A percentile compares a stretch with the other conserved stretches of the same genome.
These are phyloP conservation scores for Mortierella sp. DNA, from an alignment of 371 early-diverging fungal genomes.

Conservation along the genomic window DNA sequence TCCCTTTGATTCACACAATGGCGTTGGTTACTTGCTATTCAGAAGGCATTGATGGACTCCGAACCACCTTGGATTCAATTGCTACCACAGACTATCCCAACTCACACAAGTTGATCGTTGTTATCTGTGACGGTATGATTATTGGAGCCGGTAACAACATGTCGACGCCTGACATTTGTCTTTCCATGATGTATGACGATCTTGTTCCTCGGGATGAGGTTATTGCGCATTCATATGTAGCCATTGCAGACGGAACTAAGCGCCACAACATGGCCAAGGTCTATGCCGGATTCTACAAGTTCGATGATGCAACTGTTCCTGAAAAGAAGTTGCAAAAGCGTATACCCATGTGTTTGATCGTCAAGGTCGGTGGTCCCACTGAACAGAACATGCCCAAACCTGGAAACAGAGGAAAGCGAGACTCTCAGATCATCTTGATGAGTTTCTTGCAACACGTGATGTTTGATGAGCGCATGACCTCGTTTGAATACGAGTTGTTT, in stretches of 20 bases:
- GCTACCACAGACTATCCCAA: conserved; percentile 94
- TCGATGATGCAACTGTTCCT: conserved; percentile 68
- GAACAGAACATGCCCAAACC: conserved; percentile 82
- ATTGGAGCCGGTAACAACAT: conserved; percentile 82
- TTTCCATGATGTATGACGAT: conserved; percentile 88
- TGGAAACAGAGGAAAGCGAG: conserved; percentile 99
- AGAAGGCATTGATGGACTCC: conserved; percentile 91
- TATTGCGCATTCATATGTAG: conserved; percentile 85
- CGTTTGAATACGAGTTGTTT: conserved; percentile 96
- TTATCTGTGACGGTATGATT: conserved; percentile 92
- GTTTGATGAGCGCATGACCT: conserved; percentile 96
- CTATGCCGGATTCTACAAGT: conserved; percentile 89
- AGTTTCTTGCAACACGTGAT: conserved; percentile 95
- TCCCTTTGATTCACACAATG: conserved; percentile 79
- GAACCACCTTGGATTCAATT: conserved; percentile 96
- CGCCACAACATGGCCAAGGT: conserved; percentile 97
- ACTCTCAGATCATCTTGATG: conserved; percentile 98
- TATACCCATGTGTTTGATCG: conserved; percentile 91
- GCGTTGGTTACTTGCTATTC: conserved; percentile 92
- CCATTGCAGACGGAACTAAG: conserved; percentile 93
- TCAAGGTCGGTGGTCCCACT: conserved; percentile 93
- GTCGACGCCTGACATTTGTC: conserved; percentile 87
- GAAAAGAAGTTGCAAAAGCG: conserved; percentile 65
- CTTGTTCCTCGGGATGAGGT: conserved; percentile 76
- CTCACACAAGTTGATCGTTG: conserved; percentile 91